Evolutionary conservation across 805 yeast genomes (phyloP), one percentile per base, ranked within the genome.

Genomic region (Clavispora santaluciae): DNA sequence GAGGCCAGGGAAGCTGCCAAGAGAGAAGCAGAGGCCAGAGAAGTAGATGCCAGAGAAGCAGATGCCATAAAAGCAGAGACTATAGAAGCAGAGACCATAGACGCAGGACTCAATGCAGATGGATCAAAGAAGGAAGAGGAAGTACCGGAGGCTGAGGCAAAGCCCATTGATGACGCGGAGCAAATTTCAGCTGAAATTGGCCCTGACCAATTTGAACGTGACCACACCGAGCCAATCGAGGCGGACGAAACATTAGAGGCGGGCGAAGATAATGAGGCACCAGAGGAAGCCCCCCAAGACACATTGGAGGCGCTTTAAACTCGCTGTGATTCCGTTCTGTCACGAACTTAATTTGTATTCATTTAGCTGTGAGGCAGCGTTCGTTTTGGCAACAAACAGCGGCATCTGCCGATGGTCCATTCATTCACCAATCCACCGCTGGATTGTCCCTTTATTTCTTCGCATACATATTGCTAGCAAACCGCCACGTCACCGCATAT

Each of bases 131-230:
- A 28, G 24, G 37, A 25, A 15, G 38, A 22, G 13, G 28, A 24
- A 30, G 36, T 18, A 12, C 18, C 10, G n/a, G 41, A 26, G 22
- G 21, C 51, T 24, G 53, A 44, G 5, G 45, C 43, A 10, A 46
- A 48, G n/a, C 18, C 42, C 7, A 12, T n/a, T 22, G 25, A 22
- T 8, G 25, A 8, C 11, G 10, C 25, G 10, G 11, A 22, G 25
- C 7, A 22, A 22, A 7, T 22, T 22, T 22, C 25, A 22, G 25
- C 7, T 11, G 22, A 30, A 30, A n/a, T 16, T 6, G 26, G 26
- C n/a, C n/a, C n/a, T n/a, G n/a, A n/a, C n/a, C n/a, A n/a, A n/a
- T n/a, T n/a, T n/a, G n/a, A n/a, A 25, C 15, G 9, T 5, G 16
- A n/a, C 7, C 16, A 12, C 16, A 6, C 29, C 16, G 16, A 12